Base-by-base conservation (phyloP, 805 yeast species). In the Metschnikowia borealis region DNA sequence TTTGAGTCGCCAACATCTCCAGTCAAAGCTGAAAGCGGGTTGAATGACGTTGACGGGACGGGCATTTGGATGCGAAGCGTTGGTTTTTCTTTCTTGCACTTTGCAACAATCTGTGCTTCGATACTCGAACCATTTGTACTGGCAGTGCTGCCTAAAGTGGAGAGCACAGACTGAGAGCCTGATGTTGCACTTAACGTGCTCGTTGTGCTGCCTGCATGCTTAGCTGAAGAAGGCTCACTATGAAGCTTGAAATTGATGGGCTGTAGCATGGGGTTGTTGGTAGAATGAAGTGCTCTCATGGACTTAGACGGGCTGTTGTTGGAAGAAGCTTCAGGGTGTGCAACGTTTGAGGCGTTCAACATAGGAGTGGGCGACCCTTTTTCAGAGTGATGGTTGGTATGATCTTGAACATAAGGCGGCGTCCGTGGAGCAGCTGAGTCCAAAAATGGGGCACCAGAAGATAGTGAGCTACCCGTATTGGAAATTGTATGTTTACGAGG, bases 11-110 rank as follows among this genome's bases (percentile, higher is more conserved):
- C 47, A n/a, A 57, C 60, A 39, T 64, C 62, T 56, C 68, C 62
- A 43, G 74, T 66, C 53, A 73, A 63, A n/a, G 74, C 68, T 1
- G 80, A 62, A 40, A 73, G 61, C 10, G 57, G 60, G 46, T 63
- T 64, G 29, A 69, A 53, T 2, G 71, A 58, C 47, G 61, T 64
- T 0, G 83, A 76, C 1, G 92, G 91, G 2, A 82, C 76, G 3
- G 91, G 92, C 90, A 86, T 85, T 62, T 85, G 90, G 18, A 86
- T 73, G 52, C 82, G 80, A 40, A 84, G 66, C 34, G 83, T 77
- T 1, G 84, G 82, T 51, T 80, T 75, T 33, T 77, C 76, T 38
- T 78, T 68, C 41, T 70, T 70, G 42, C 65, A 62, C 33, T 38
- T 36, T 2, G 33, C 34, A 6, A 20, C 36, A 33, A 33, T 33